A percentile compares a stretch with the other conserved stretches of the same genome.
phyloP scores from a whole-genome alignment of 2,329 filamentous ascomycete genomes.

The Alternaria sp. region DNA sequence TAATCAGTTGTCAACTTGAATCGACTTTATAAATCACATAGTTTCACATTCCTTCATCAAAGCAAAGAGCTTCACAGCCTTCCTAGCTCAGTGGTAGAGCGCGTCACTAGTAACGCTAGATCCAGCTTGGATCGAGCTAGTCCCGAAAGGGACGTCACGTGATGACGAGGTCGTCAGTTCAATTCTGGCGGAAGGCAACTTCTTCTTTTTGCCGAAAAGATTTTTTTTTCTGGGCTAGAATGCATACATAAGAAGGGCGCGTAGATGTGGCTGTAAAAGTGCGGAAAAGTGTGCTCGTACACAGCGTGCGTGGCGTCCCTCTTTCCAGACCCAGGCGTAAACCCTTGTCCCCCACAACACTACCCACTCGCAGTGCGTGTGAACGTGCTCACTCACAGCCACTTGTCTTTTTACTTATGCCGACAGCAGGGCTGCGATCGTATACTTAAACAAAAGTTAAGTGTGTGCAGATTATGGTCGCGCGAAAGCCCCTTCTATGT shows the following conservation, averaged over 20 bases:
- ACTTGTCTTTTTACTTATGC: not conserved
- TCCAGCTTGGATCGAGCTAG: not conserved
- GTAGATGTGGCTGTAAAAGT: not conserved
- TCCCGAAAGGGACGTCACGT: not conserved
- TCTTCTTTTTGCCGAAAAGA: not conserved
- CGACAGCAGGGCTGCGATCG: not conserved
- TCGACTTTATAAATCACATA: fast-evolving
- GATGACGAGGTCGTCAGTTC: slow-evolving; percentile 17
- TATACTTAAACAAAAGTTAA: not conserved
- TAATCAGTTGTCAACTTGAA: too few species aligned
- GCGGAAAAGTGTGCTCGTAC: not conserved
- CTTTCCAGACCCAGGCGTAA: not conserved
- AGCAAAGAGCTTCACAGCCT: slow-evolving; percentile 1
- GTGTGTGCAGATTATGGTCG: not conserved
- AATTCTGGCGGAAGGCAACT: slow-evolving; percentile 15
- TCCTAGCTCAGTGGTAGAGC: slow-evolving; percentile 19
- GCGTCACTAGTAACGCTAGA: slow-evolving; percentile 10
- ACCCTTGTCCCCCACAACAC: not conserved
- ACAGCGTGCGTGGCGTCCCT: not conserved
- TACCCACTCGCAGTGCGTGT: not conserved
- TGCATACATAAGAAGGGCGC: not conserved
- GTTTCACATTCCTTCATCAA: too few species aligned
- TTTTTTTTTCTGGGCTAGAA: not conserved
- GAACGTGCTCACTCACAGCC: not conserved
- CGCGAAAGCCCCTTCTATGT: not conserved